A percentile compares a stretch with the other conserved stretches of the same genome.
These are phyloP conservation scores for Astrephomene gubernaculifera DNA, from an alignment of 139 green algal species.

Conservation along the genomic window DNA sequence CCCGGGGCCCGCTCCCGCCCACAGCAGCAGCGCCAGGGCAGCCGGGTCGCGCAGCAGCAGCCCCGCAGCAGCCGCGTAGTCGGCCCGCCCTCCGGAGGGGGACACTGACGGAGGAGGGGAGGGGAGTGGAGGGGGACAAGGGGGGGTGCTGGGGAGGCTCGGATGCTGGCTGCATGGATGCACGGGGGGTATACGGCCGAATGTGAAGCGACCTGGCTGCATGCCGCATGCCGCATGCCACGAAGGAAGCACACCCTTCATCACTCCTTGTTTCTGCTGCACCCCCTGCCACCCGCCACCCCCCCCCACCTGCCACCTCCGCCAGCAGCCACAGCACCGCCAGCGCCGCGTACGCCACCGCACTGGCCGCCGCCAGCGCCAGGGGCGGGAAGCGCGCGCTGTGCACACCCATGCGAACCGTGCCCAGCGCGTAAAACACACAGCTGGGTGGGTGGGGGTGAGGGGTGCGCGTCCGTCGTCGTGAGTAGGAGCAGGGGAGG, in stretches of 20 bases:
- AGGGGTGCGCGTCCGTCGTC: no score
- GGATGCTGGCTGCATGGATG: no score
- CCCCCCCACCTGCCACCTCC: slow-evolving; percentile 10
- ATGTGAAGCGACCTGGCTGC: no score
- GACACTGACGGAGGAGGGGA: not conserved
- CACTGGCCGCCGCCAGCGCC: not conserved
- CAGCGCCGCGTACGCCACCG: slow-evolving; percentile 24
- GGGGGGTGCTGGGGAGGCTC: no score
- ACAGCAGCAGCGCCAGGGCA: slow-evolving; percentile 5
- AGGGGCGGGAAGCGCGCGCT: slow-evolving; percentile 22
- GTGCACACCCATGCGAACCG: slow-evolving; percentile 39
- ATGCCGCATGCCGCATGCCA: no score
- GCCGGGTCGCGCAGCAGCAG: slow-evolving; percentile 10
- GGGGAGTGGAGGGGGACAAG: no score
- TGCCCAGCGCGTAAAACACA: slow-evolving; percentile 37
- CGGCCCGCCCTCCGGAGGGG: not conserved
- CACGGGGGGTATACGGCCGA: no score
- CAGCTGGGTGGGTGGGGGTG: slow-evolving; percentile 14
- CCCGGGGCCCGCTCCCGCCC: slow-evolving; percentile 23
- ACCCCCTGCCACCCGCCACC: not conserved
- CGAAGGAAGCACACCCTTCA: no score
- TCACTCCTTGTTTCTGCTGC: no score
- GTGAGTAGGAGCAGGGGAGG: no score
- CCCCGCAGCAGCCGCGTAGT: not conserved
- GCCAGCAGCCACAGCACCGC: slow-evolving; percentile 18